Evolutionary conservation across 2,329 filamentous ascomycete species (phyloP), one percentile per base, ranked within the genome.

Genomic region (Zopfia rhizophila): DNA sequence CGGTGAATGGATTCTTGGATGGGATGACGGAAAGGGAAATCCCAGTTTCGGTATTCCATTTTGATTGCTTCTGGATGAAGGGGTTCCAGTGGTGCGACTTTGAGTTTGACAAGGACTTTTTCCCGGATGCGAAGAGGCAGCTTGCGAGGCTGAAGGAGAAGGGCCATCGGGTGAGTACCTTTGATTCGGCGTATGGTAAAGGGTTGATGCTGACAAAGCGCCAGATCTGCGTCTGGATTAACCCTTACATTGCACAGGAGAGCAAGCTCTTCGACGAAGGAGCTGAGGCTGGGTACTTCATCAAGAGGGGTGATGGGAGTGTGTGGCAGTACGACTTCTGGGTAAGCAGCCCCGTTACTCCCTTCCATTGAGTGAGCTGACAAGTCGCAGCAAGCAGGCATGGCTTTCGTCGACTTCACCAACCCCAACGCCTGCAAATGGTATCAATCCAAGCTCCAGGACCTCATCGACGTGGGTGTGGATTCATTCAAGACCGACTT

Each of bases 241-340:
- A 53, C 14, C 39, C 49, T 13, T 53, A 53, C 45, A 53, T 53
- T 32, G 49, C 49, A 6, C 49, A 53, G 23, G 49, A 53, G 31
- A 53, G 49, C 35, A 40, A 32, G 2, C 32, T 53, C 22, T 53
- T 53, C 18, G 49, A 53, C 17, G 45, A 48, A 28, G 49, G 28
- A 8, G 49, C 49, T 11, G 45, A 48, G 19, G 49, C 45, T 24
- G 49, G 49, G 11, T 53, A 53, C 35, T 42, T 53, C 18, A 45
- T 53, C 39, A 48, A 49, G 36, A 33, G 49, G 3, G 38, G 38
- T 22, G 49, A 53, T 24, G 49, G 45, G 3, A 45, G 39, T 27
- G 45, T 53, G 2, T 53, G 49, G 49, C 49, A 53, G 27, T 53
- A 53, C 23, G 49, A 53, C 27, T 53, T 48, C 37, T 53, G 49